Percentiles rank a stretch among this genome's conserved stretches.
phyloP scores from a whole-genome alignment of 768 basidiomycete genomes.

The Suillus variegatus region DNA sequence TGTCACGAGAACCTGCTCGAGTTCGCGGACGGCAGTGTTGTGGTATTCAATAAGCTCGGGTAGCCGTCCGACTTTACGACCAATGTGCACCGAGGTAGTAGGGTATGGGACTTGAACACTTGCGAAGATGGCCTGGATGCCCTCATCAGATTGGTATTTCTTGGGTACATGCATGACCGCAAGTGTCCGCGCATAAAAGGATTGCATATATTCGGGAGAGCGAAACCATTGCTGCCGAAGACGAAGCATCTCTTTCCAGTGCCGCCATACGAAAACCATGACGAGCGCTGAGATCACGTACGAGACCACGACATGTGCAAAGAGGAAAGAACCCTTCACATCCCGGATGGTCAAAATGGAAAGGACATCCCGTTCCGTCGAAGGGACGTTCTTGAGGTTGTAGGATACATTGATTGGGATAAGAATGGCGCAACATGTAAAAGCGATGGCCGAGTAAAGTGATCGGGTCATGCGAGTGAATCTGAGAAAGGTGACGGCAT shows the following conservation, averaged over 20 bases:
- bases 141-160: slow-evolving; percentile 83
- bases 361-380: slow-evolving; percentile 57
- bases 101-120: slow-evolving; percentile 81
- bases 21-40: slow-evolving; percentile 90
- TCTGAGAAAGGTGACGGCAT: slow-evolving; percentile 90
- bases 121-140: slow-evolving; percentile 76
- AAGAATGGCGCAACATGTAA: slow-evolving; percentile 69
- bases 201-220: slow-evolving; percentile 82
- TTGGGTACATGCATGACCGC: slow-evolving; percentile 79
- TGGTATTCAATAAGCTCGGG: slow-evolving; percentile 91
- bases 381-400: slow-evolving; percentile 68
- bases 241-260: slow-evolving; percentile 78
- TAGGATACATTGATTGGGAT: slow-evolving; percentile 86
- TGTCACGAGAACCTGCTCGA: slow-evolving; percentile 85
- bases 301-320: slow-evolving; percentile 80
- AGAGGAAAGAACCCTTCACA: slow-evolving; percentile 69
- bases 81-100: slow-evolving; percentile 88
- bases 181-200: slow-evolving; percentile 93
- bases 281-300: slow-evolving; percentile 81
- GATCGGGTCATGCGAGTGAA: slow-evolving; percentile 85
- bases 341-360: slow-evolving; percentile 88
- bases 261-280: slow-evolving; percentile 66
- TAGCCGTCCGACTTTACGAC: slow-evolving; percentile 83
- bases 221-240: slow-evolving; percentile 89
- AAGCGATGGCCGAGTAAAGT: slow-evolving; percentile 65